phyloP scores from a whole-genome alignment of 306 rosid genomes.

The Gastrolobium bilobum region DNA sequence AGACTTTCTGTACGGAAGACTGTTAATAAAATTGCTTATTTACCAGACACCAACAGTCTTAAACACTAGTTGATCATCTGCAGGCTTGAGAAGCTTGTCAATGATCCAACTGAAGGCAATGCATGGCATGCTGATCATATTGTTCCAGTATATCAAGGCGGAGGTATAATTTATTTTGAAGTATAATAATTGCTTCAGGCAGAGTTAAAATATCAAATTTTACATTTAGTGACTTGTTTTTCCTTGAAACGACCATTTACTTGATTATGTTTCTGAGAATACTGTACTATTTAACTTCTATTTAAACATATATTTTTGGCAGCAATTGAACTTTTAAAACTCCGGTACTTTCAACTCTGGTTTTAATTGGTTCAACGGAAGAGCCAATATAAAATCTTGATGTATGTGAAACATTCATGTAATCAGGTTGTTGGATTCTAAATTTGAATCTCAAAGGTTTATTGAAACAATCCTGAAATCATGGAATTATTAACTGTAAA shows the following conservation, averaged over 20 bases:
- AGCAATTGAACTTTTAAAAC: not conserved
- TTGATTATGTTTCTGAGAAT: conserved; percentile 7
- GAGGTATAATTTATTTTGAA: conserved; percentile 69
- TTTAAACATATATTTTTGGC: not conserved
- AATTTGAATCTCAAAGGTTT: too few relatives aligned
- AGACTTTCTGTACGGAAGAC: conserved; percentile 14
- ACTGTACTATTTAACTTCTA: not conserved
- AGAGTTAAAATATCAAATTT: not conserved
- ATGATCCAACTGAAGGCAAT: conserved; percentile 89
- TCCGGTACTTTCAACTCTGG: not conserved
- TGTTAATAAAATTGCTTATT: conserved; percentile 38
- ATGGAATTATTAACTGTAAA: too few relatives aligned
- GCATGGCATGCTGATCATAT: conserved; percentile 99
- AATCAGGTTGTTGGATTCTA: not conserved
- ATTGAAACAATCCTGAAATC: too few relatives aligned
- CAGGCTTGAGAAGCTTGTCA: conserved; percentile 86
- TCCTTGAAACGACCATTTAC: conserved; percentile 24
- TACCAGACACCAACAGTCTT: conserved; percentile 22
- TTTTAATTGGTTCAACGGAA: not conserved
- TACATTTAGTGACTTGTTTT: conserved; percentile 13
- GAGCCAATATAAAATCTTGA: not conserved
- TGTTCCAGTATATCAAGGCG: conserved; percentile 92
- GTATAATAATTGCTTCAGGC: conserved; percentile 26
- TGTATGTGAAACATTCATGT: conserved; percentile 11
- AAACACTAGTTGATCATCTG: conserved; percentile 46